phyloP scores from a whole-genome alignment of 2,329 filamentous ascomycete genomes.

The Aspergillus glaucus region DNA sequence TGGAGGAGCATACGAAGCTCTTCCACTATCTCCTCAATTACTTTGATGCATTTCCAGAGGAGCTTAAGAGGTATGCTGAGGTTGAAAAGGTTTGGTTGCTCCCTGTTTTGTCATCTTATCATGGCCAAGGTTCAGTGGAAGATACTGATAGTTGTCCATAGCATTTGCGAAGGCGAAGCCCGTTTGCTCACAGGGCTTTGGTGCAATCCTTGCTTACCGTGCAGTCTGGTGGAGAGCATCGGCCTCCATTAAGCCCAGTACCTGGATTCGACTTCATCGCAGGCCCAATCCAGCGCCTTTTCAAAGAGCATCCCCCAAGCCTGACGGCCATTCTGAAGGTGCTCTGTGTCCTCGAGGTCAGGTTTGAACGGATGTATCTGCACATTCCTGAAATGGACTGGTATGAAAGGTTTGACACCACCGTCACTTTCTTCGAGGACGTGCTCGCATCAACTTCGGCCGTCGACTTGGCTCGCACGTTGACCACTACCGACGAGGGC shows the following conservation, averaged over 20 bases:
- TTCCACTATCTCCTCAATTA: conserved; percentile 28
- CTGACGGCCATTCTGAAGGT: conserved; percentile 30
- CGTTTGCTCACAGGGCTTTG: conserved; percentile 33
- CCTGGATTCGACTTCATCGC: conserved; percentile 32
- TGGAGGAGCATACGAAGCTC: conserved; percentile 32
- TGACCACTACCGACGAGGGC: conserved; percentile 24
- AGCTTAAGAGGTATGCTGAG: conserved; percentile 25
- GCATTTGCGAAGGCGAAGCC: conserved; percentile 30
- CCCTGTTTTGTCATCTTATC: neutral
- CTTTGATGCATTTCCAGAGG: conserved; percentile 26
- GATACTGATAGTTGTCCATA: conserved; percentile 8
- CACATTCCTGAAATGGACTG: conserved; percentile 30
- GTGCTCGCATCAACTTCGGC: conserved; percentile 26
- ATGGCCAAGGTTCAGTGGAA: neutral
- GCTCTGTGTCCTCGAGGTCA: conserved; percentile 29
- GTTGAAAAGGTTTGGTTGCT: conserved; percentile 29
- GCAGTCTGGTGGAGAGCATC: conserved; percentile 8
- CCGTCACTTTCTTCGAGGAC: conserved; percentile 29
- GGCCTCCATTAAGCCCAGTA: conserved; percentile 7
- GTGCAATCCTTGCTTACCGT: conserved; percentile 24
- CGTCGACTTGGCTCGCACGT: conserved; percentile 24
- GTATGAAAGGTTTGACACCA: conserved; percentile 26
- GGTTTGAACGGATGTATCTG: conserved; percentile 31
- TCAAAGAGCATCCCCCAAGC: conserved; percentile 24
- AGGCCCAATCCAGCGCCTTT: conserved; percentile 32